Percentiles rank a stretch among this genome's conserved stretches.
Evolutionary conservation across 2,329 filamentous ascomycete genomes (phyloP).

Genomic region (Botrytis elliptica): DNA sequence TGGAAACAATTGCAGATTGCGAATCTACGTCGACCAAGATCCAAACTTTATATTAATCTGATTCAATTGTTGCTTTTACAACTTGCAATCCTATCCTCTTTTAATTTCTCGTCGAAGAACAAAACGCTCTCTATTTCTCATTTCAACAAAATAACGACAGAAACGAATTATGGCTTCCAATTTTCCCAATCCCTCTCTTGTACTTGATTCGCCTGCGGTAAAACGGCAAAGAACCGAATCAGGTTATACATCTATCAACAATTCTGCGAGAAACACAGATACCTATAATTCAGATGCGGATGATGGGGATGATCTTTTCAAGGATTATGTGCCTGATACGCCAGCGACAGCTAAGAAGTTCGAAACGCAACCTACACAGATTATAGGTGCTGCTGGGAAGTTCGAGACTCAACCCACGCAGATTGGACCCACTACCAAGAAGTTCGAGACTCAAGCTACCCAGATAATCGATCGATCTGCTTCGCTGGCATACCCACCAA

Average conservation of each 20-base stretch:
- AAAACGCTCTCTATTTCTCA: not conserved
- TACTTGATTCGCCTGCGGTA: constrained; percentile 33
- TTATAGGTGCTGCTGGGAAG: constrained; percentile 15
- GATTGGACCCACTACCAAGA: constrained; percentile 24
- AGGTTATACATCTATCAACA: constrained; percentile 36
- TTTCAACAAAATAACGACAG: not conserved
- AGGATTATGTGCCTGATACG: constrained; percentile 43
- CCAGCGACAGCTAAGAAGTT: constrained; percentile 28
- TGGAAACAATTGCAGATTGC: not conserved
- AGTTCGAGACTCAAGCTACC: constrained; percentile 45
- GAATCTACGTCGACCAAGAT: not conserved
- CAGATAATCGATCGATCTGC: constrained; percentile 37
- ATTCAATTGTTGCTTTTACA: not conserved
- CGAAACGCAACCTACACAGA: constrained; percentile 42
- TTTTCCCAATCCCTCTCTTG: constrained; percentile 16
- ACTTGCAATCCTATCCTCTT: not conserved
- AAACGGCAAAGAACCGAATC: constrained; percentile 38
- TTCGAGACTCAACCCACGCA: constrained; percentile 42
- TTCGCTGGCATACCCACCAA: constrained; percentile 30
- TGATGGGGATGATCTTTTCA: constrained; percentile 48
- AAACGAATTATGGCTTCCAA: constrained; percentile 29
- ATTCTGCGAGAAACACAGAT: constrained; percentile 30
- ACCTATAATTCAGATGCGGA: constrained; percentile 44
- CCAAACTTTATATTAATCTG: not conserved
- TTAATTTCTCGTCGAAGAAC: not conserved